These are phyloP conservation scores for Candida neerlandica DNA, from an alignment of 1,139 yeast genomes.

Conservation along the genomic window DNA sequence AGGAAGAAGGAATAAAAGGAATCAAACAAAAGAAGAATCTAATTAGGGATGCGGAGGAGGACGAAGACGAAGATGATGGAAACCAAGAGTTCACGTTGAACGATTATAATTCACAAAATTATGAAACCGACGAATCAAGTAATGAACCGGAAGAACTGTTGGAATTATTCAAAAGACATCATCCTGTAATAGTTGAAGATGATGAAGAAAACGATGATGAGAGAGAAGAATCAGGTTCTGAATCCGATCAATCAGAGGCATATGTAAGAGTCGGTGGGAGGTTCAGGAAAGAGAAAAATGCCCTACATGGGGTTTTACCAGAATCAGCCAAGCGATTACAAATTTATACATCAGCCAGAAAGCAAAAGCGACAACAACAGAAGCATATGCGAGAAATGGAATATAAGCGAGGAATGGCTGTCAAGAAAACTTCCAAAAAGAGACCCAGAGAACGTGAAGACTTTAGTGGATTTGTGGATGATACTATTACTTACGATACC, in stretches of 20 bases:
- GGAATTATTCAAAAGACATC: constrained; percentile 9
- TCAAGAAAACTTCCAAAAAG: constrained; percentile 22
- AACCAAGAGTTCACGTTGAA: constrained; percentile 1
- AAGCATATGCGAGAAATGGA: constrained; percentile 14
- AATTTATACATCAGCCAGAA: constrained; percentile 22
- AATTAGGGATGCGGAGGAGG: neutral
- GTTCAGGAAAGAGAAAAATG: constrained; percentile 28
- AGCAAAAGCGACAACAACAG: neutral
- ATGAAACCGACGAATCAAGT: constrained; percentile 4
- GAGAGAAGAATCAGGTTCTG: constrained; percentile 6
- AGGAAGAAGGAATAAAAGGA: constrained; percentile 8
- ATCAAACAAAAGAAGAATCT: neutral
- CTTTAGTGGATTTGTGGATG: constrained; percentile 15
- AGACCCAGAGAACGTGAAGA: constrained; percentile 3
- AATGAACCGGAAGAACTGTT: constrained; percentile 7
- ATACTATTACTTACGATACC: constrained; percentile 14
- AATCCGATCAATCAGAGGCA: constrained; percentile 19
- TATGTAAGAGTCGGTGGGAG: constrained; percentile 38
- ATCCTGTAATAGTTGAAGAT: constrained; percentile 12
- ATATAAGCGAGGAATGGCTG: constrained; percentile 40
- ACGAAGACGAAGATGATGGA: constrained; percentile 12
- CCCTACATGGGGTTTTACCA: constrained; percentile 40
- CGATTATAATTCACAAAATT: constrained; percentile 3
- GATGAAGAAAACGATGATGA: constrained; percentile 17
- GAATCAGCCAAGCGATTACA: constrained; percentile 41